A percentile compares a stretch with the other conserved stretches of the same genome.
Evolutionary conservation across 129 eudicot species (phyloP).

Genomic region (Cynara cardunculus): DNA sequence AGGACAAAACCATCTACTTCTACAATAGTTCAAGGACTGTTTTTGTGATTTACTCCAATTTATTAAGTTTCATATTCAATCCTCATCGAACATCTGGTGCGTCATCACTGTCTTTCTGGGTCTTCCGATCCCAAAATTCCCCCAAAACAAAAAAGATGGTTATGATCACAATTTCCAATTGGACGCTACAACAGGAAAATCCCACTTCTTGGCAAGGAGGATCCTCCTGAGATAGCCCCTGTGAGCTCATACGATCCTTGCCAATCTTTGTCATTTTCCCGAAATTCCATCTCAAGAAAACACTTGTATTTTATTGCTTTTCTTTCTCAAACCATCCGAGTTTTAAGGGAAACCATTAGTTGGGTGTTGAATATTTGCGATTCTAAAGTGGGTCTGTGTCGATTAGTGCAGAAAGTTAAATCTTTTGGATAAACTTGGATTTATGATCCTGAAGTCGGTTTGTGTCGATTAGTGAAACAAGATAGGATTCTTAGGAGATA

Average conservation of each 20-base stretch:
- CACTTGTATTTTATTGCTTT: neutral
- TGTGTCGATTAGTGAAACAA: neutral
- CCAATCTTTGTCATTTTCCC: conserved; percentile 1
- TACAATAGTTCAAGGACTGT: conserved; percentile 8
- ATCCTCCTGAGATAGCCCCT: neutral
- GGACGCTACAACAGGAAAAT: neutral
- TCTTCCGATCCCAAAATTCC: conserved; percentile 2
- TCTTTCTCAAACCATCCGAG: neutral
- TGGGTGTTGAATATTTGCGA: conserved; percentile 21
- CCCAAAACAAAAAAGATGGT: conserved; percentile 1
- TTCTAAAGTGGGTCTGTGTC: conserved; percentile 10
- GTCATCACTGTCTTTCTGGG: conserved; percentile 9
- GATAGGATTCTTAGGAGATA: neutral
- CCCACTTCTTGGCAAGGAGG: neutral
- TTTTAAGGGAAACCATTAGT: conserved; percentile 25
- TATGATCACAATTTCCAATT: conserved; percentile 13
- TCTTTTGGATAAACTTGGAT: neutral
- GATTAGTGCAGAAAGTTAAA: neutral
- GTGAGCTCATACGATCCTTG: neutral
- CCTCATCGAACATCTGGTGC: conserved; percentile 25
- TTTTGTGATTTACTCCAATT: neutral
- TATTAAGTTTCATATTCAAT: conserved; percentile 8
- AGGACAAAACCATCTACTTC: neutral
- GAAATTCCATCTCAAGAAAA: neutral
- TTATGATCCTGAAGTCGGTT: neutral